Conservation (phyloP, 2,329 filamentous ascomycete species). For the Teratosphaeriaceae sp. region DNA sequence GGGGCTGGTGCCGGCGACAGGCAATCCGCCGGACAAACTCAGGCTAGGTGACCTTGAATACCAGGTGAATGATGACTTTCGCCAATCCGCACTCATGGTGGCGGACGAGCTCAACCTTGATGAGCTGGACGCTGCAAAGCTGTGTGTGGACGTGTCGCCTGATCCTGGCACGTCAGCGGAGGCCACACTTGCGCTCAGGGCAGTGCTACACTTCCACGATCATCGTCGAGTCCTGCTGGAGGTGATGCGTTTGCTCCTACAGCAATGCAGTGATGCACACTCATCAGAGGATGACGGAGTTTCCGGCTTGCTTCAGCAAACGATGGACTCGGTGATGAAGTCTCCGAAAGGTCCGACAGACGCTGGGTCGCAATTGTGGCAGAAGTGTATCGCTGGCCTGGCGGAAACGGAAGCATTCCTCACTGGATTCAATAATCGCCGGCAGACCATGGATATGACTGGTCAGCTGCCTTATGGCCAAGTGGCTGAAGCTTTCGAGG, state of each 20-base stretch:
- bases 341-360: constrained; percentile 40
- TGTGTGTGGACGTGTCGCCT: constrained; percentile 52
- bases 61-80: constrained; percentile 77
- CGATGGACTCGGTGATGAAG: constrained; percentile 54
- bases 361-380: constrained; percentile 58
- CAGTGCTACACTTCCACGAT: constrained; percentile 82
- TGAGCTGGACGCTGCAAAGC: constrained; percentile 73
- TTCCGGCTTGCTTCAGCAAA: not conserved
- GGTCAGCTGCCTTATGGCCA: constrained; percentile 59
- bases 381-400: constrained; percentile 72
- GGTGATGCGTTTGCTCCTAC: constrained; percentile 71
- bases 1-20: constrained; percentile 55
- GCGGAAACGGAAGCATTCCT: constrained; percentile 70
- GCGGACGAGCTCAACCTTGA: constrained; percentile 87
- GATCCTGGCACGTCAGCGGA: constrained; percentile 59
- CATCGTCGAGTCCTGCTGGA: constrained; percentile 77
- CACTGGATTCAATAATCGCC: constrained; percentile 65
- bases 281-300: not conserved
- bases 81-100: constrained; percentile 71
- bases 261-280: constrained; percentile 41
- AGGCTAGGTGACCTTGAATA: constrained; percentile 67
- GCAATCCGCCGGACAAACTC: constrained; percentile 54
- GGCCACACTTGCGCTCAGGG: constrained; percentile 66
- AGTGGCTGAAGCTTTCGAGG: constrained; percentile 69
- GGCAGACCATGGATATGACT: constrained; percentile 68